Evolutionary conservation across 257 asterid genomes (phyloP).

Genomic region (Nicotiana tomentosiformis): DNA sequence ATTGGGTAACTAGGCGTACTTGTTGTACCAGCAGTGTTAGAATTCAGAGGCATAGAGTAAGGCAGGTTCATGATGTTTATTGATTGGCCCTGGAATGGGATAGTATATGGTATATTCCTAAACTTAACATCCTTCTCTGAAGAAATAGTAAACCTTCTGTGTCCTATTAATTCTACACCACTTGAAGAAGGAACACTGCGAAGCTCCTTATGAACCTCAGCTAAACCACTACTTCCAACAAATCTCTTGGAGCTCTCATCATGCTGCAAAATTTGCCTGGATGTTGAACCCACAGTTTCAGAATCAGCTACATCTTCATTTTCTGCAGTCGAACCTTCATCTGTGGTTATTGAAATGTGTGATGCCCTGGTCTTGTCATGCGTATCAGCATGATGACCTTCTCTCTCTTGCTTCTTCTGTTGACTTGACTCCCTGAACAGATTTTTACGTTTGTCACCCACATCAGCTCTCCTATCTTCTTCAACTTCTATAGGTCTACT

Average conservation of each 20-base stretch:
- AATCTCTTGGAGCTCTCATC: constrained; percentile 44
- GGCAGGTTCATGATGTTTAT: constrained; percentile 44
- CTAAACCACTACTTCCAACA: constrained; percentile 28
- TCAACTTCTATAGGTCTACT: constrained; percentile 46
- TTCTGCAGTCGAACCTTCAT: constrained; percentile 92
- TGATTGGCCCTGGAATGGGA: constrained; percentile 43
- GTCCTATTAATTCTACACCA: constrained; percentile 56
- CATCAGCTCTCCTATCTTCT: constrained; percentile 46
- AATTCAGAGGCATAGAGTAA: constrained; percentile 49
- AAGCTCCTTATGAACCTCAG: constrained; percentile 48
- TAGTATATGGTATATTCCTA: constrained; percentile 41
- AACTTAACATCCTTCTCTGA: constrained; percentile 67
- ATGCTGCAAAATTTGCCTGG: constrained; percentile 49
- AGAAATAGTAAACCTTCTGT: constrained; percentile 52
- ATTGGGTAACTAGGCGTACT: constrained; percentile 40
- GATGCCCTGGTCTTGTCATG: constrained; percentile 59
- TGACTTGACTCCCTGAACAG: constrained; percentile 46
- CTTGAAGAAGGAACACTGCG: constrained; percentile 47
- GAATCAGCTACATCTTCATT: constrained; percentile 98
- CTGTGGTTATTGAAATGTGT: constrained; percentile 83
- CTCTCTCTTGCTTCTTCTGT: constrained; percentile 59
- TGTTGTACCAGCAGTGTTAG: constrained; percentile 34
- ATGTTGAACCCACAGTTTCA: constrained; percentile 74
- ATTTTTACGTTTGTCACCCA: constrained; percentile 64
- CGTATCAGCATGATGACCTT: constrained; percentile 35